Conservation (phyloP, 257 asterid genomes). For the Scutellaria barbata region DNA sequence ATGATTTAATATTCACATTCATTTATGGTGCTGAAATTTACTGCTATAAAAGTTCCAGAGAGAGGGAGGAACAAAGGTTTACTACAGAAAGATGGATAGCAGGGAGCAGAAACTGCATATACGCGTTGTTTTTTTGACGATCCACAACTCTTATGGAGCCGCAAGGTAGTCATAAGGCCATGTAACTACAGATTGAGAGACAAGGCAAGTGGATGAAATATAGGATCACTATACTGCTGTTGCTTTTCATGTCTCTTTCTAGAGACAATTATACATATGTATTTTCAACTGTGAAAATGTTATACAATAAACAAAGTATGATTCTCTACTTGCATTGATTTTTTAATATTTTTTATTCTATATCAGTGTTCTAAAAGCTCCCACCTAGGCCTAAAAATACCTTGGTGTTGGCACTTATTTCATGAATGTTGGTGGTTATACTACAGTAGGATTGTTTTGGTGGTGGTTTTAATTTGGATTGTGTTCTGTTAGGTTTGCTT, state of each 20-base stretch:
- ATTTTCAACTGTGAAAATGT: conserved; percentile 23
- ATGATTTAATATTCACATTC: conserved; percentile 46
- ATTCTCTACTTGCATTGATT: conserved; percentile 30
- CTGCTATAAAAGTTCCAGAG: conserved; percentile 40
- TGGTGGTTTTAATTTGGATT: too few relatives aligned
- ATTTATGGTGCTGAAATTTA: conserved; percentile 43
- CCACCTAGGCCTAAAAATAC: too few relatives aligned
- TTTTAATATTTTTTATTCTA: conserved; percentile 13
- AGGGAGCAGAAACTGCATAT: conserved; percentile 32
- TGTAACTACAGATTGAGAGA: conserved; percentile 25
- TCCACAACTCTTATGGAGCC: conserved; percentile 36
- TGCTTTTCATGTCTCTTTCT: conserved; percentile 32
- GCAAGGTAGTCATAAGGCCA: conserved; percentile 33
- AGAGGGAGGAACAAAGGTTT: conserved; percentile 44
- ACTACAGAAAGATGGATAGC: conserved; percentile 41
- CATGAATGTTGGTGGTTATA: too few relatives aligned
- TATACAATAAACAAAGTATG: conserved; percentile 35
- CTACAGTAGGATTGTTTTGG: too few relatives aligned
- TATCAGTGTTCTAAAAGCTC: neutral
- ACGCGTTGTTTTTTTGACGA: conserved; percentile 28
- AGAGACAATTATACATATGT: conserved; percentile 29
- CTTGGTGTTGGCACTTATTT: neutral
- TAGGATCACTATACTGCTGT: conserved; percentile 15
- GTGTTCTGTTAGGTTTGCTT: too few relatives aligned
- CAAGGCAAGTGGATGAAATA: conserved; percentile 33